Percentiles rank a stretch among this genome's conserved stretches.
Conservation (phyloP, 2,329 filamentous ascomycete genomes). For the Monosporascus sp. region DNA sequence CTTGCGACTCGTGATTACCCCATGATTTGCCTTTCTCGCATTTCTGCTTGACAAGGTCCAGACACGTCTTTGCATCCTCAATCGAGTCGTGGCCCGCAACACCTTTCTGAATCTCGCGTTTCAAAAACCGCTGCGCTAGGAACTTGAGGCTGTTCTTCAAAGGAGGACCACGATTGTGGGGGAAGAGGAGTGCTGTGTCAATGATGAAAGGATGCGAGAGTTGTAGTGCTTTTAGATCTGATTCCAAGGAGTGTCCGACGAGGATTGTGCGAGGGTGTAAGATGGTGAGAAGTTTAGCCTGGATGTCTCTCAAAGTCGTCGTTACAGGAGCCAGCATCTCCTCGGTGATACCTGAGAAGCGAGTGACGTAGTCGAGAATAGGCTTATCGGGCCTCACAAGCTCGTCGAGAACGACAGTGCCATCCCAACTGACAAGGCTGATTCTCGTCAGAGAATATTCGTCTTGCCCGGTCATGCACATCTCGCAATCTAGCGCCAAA, state of each 20-base stretch:
- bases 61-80: constrained; percentile 85
- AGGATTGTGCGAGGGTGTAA: constrained; percentile 69
- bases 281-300: constrained; percentile 66
- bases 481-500: constrained; percentile 88
- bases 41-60: constrained; percentile 92
- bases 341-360: constrained; percentile 86
- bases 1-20: constrained; percentile 72
- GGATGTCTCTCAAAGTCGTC: constrained; percentile 78
- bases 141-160: constrained; percentile 89
- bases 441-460: constrained; percentile 83
- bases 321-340: constrained; percentile 77
- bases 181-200: constrained; percentile 85
- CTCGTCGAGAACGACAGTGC: constrained; percentile 76
- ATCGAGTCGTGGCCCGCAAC: constrained; percentile 78
- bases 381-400: constrained; percentile 84
- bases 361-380: constrained; percentile 91
- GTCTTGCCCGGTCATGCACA: constrained; percentile 82
- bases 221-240: constrained; percentile 76
- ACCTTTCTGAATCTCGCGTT: constrained; percentile 81
- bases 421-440: constrained; percentile 82
- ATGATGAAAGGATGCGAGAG: constrained; percentile 89
- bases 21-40: constrained; percentile 87
- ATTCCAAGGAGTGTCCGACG: constrained; percentile 76
- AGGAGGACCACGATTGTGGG: constrained; percentile 83
- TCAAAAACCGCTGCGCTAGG: constrained; percentile 79